These are phyloP conservation scores for Aspergillus diversus DNA, from an alignment of 495 filamentous ascomycete genomes.

Conservation along the genomic window DNA sequence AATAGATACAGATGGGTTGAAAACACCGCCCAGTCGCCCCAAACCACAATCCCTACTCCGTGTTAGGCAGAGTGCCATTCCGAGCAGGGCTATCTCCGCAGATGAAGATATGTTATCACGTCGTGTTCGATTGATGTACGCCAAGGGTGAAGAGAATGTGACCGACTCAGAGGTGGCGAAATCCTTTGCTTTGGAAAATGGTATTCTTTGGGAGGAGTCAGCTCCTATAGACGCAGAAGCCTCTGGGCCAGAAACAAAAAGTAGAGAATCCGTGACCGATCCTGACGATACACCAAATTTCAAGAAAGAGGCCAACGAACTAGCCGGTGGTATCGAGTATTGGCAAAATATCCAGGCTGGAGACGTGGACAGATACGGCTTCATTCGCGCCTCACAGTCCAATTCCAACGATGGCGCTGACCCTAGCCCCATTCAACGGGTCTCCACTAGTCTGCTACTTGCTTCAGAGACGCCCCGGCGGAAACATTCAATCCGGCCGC, in stretches of 20 bases:
- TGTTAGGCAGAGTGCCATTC: constrained; percentile 39
- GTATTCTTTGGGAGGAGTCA: constrained; percentile 61
- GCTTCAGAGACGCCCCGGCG: constrained; percentile 66
- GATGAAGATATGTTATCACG: constrained; percentile 85
- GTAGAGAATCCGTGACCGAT: constrained; percentile 17
- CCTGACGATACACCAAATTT: constrained; percentile 27
- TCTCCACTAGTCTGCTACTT: constrained; percentile 66
- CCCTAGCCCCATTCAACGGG: constrained; percentile 61
- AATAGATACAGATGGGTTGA: constrained; percentile 30
- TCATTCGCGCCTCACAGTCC: constrained; percentile 65
- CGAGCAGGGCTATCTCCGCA: constrained; percentile 57
- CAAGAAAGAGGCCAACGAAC: constrained; percentile 58
- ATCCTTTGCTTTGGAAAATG: constrained; percentile 56
- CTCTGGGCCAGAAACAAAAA: constrained; percentile 29
- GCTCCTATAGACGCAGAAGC: constrained; percentile 51
- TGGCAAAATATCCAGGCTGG: constrained; percentile 90
- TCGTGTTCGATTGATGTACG: constrained; percentile 91
- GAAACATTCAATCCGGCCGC: constrained; percentile 55
- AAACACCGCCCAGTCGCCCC: constrained; percentile 47
- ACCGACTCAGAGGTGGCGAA: constrained; percentile 51
- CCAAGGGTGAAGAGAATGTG: constrained; percentile 65
- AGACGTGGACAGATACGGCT: constrained; percentile 93
- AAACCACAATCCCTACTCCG: constrained; percentile 38
- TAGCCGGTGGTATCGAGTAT: constrained; percentile 89
- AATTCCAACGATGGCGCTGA: constrained; percentile 43